A percentile compares a stretch with the other conserved stretches of the same genome.
These are phyloP conservation scores for Phytophthora niederhauseri DNA, from an alignment of 352 stramenopile species.

Conservation along the genomic window DNA sequence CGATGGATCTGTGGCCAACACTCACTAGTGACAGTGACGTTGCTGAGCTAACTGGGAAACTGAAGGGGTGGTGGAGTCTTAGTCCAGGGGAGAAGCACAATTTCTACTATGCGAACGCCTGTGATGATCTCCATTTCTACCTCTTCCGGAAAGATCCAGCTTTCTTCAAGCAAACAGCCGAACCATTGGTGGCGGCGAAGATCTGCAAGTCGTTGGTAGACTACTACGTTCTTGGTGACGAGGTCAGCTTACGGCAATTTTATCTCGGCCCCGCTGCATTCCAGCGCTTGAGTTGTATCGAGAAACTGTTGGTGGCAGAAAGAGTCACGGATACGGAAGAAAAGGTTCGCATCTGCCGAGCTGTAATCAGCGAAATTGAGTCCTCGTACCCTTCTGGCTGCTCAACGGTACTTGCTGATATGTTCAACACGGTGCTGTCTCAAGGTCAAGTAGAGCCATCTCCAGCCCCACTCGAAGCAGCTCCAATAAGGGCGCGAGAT, in stretches of 20 bases:
- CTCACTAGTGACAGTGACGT: slow-evolving; percentile 28
- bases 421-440: slow-evolving; percentile 45
- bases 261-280: slow-evolving; percentile 42
- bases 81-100: slow-evolving; percentile 27
- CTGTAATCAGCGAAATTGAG: slow-evolving; percentile 42
- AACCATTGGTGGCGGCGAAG: slow-evolving; percentile 49
- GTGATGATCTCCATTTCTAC: slow-evolving; percentile 65
- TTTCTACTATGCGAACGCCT: slow-evolving; percentile 53
- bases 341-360: slow-evolving; percentile 29
- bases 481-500: background rate
- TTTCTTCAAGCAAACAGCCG: slow-evolving; percentile 49
- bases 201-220: slow-evolving; percentile 62
- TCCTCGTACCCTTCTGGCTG: slow-evolving; percentile 17
- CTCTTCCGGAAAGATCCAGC: slow-evolving; percentile 52
- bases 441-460: slow-evolving; percentile 32
- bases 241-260: slow-evolving; percentile 27
- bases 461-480: background rate
- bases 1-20: slow-evolving; percentile 40
- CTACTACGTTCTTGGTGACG: slow-evolving; percentile 49
- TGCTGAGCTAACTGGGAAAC: slow-evolving; percentile 28
- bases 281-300: slow-evolving; percentile 39
- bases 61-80: slow-evolving; percentile 43
- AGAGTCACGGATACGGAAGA: slow-evolving; percentile 23
- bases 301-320: slow-evolving; percentile 51
- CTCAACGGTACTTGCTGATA: slow-evolving; percentile 11